A percentile compares a stretch with the other conserved stretches of the same genome.
These are phyloP conservation scores for Edaphochlamys debaryana DNA, from an alignment of 139 green algal genomes.

Conservation along the genomic window DNA sequence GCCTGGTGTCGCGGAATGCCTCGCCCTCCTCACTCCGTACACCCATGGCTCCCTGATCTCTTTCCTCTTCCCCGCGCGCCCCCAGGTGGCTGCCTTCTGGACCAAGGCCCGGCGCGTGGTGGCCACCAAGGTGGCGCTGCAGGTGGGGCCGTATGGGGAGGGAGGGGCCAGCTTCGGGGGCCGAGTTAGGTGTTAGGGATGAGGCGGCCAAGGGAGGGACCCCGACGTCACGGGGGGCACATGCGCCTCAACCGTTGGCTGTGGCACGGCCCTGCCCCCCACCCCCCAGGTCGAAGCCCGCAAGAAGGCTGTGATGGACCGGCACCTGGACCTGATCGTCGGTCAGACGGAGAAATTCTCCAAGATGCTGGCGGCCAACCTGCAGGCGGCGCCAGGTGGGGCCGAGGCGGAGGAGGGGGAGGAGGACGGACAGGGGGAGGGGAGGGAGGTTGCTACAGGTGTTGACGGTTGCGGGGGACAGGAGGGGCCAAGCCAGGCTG, in stretches of 20 bases:
- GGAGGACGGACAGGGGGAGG: no score
- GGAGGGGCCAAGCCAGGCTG: background rate
- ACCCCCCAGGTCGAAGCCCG: conserved; percentile 45
- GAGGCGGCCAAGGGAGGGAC: no score
- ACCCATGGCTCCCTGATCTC: no score
- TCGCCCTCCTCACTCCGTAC: no score
- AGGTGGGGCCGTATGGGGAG: no score
- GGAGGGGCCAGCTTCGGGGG: no score
- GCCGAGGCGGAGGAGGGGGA: background rate
- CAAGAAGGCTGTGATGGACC: conserved; percentile 81
- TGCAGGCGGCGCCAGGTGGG: conserved; percentile 50
- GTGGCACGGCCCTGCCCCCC: no score
- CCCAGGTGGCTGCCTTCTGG: conserved; percentile 89
- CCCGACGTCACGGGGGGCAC: no score
- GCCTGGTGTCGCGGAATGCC: no score
- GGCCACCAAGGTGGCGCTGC: conserved; percentile 82
- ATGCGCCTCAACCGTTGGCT: no score
- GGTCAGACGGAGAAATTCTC: conserved; percentile 95
- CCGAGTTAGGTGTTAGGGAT: no score
- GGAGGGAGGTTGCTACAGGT: background rate
- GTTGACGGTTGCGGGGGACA: background rate
- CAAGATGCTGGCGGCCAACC: conserved; percentile 82
- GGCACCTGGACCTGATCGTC: conserved; percentile 93
- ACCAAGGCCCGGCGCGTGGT: conserved; percentile 91
- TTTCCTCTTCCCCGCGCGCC: no score